Base-by-base conservation (phyloP, 495 filamentous ascomycete species). In the Penicillium lagena region DNA sequence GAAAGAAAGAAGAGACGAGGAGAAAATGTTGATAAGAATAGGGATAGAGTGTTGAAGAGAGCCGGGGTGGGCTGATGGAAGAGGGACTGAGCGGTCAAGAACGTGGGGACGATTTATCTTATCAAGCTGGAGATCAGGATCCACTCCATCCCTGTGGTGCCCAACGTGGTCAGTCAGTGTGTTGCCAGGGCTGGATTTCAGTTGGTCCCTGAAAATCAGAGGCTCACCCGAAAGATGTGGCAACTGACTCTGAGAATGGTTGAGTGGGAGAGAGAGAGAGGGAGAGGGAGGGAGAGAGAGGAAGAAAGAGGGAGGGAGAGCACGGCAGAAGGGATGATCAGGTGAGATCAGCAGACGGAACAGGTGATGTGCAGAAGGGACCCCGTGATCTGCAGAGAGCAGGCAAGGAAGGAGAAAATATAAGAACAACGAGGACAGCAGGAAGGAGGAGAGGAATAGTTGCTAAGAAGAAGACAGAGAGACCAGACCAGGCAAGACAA, bases 261-360 rank as follows among this genome's bases (percentile, higher is more conserved):
- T 31, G 35, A 12, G 12, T 49, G 39, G 5, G 31, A 38, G 33
- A 50, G 46, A 51, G 51, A 53, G 41, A 50, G 37, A 46, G 44
- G 47, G 29, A 29, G 29, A 35, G 29, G 37, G 46, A 13, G 22
- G 39, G 35, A 38, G 13, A 37, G 40, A 42, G 43, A 42, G 28
- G 22, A 37, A 29, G 36, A 29, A 42, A 45, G 30, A 42, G 17
- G 41, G 34, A 29, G 38, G 9, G 32, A n/a, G 39, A 13, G 5
- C 34, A 35, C 40, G 31, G 31, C 12, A 43, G 31, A 43, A 42
- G 32, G 38, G 49, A 49, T 53, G 51, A 59, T 55, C 52, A 56
- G 54, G 47, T 53, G 54, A 22, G 22, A 53, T 55, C 57, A 55
- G 54, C 56, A 45, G 58, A 57, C 48, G 30, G 45, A 45, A 45